Evolutionary conservation across 202 grass and related monocot genomes (phyloP).

Genomic region (Hordeum pubiflorum): DNA sequence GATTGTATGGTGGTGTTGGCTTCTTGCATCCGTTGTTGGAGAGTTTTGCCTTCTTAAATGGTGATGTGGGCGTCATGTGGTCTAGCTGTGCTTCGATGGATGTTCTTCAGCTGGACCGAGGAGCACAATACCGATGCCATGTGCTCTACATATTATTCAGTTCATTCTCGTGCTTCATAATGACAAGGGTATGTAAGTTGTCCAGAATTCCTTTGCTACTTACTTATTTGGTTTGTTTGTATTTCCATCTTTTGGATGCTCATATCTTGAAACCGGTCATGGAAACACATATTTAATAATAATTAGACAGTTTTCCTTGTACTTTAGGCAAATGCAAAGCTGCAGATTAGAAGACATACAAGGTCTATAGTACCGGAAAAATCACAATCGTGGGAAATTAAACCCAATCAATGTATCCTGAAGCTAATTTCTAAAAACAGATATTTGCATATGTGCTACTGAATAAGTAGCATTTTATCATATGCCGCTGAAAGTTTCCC

Average conservation of each 20-base stretch:
- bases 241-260: neutral
- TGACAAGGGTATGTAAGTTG: slow-evolving; percentile 72
- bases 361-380: neutral
- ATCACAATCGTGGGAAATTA: neutral
- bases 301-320: neutral
- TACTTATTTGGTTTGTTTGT: neutral
- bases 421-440: neutral
- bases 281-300: neutral
- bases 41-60: too few species aligned
- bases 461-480: neutral
- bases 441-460: neutral
- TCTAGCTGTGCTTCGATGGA: too few species aligned
- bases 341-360: neutral
- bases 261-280: neutral
- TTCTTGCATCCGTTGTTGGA: too few species aligned
- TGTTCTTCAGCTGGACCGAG: too few species aligned
- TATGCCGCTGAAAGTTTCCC: neutral
- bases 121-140: slow-evolving; percentile 49
- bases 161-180: slow-evolving; percentile 70
- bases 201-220: neutral
- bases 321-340: neutral
- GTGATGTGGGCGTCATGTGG: too few species aligned
- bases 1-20: too few species aligned
- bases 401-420: neutral
- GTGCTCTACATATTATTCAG: slow-evolving; percentile 65